Evolutionary conservation across 2,329 filamentous ascomycete species (phyloP), one percentile per base, ranked within the genome.

Genomic region (Ploettnerulaceae sp.): DNA sequence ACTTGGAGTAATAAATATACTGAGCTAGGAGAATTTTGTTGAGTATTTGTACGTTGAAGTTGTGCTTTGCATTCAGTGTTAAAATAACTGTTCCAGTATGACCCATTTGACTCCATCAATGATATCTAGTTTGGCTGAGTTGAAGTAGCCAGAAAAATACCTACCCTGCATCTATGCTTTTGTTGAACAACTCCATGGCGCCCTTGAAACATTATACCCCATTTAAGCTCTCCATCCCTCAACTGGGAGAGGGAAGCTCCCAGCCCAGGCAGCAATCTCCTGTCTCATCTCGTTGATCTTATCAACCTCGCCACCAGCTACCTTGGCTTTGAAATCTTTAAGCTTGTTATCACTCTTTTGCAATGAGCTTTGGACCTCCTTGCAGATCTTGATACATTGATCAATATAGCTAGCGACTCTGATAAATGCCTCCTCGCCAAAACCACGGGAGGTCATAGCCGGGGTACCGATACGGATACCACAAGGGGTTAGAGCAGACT

Each of bases 261-360:
- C 78, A 66, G 87, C 88, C 91, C 91, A 98, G 38, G 72, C 72
- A 36, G 88, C 76, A 67, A 98, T 89, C 78, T 97, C 91, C 74
- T 89, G 85, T 75, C 83, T 86, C 67, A 95, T 77, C 59, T 77
- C 79, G 67, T 86, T 82, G 71, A 98, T 91, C 75, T 90, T 86
- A 52, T 79, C 70, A 38, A 95, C 76, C 64, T 84, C 79, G 55
- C 89, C 90, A 58, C 76, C 73, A 48, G 86, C 80, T 53, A 95
- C 88, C 79, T 89, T 91, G 67, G 81, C 82, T 79, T 91, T 94
- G 85, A 98, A 97, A 77, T 98, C 93, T 83, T 97, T 97, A 69
- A 95, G 87, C 82, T 94, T 96, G 82, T 97, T 98, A 64, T 88
- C 89, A 71, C 93, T 86, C 82, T 96, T 96, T 68, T 93, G 91